These are phyloP conservation scores for Pyrrhoderma lamaoense DNA, from an alignment of 1,284 basidiomycete species.

Conservation along the genomic window DNA sequence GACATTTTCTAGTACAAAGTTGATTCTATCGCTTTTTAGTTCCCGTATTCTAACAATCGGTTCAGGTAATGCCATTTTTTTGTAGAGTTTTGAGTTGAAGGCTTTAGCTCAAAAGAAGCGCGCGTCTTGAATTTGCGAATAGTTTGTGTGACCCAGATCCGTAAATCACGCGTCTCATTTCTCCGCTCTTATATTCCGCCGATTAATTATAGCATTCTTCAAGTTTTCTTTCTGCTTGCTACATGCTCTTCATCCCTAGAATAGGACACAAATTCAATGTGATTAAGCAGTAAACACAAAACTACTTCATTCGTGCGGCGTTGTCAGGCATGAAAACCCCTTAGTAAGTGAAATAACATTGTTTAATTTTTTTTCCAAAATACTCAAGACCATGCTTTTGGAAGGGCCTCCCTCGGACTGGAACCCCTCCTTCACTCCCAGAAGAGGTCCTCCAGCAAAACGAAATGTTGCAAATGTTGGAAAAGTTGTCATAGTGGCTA, in stretches of 20 bases:
- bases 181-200: too few relatives aligned
- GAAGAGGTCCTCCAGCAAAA: conserved; percentile 49
- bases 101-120: too few relatives aligned
- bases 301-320: not conserved
- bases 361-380: too few relatives aligned
- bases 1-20: conserved; percentile 89
- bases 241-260: too few relatives aligned
- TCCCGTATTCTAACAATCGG: conserved; percentile 73
- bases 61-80: conserved; percentile 29
- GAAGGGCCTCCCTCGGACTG: conserved; percentile 43
- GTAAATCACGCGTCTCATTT: too few relatives aligned
- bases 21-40: conserved; percentile 71
- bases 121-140: too few relatives aligned
- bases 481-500: conserved; percentile 80
- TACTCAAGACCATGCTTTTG: conserved; percentile 10
- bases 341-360: conserved; percentile 36
- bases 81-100: too few relatives aligned
- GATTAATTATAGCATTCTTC: too few relatives aligned
- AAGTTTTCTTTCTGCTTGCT: too few relatives aligned
- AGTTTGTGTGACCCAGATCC: too few relatives aligned
- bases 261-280: too few relatives aligned
- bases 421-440: conserved; percentile 52
- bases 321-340: conserved; percentile 36
- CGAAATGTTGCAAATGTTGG: conserved; percentile 58
- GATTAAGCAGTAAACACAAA: not conserved